Evolutionary conservation across 352 stramenopile genomes (phyloP), one percentile per base, ranked within the genome.

Genomic region (Pythium graminicola): DNA sequence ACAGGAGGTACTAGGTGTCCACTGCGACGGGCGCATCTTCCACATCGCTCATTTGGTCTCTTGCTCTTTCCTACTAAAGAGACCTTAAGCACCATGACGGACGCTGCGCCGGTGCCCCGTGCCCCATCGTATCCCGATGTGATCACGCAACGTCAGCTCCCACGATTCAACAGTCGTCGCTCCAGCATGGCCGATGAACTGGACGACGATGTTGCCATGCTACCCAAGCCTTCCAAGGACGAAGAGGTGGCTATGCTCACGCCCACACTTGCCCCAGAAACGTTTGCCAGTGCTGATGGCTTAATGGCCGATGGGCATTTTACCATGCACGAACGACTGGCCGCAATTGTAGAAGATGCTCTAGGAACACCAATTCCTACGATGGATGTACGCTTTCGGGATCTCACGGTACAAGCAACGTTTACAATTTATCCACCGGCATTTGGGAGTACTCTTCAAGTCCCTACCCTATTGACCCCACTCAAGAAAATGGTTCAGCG

Each of bases 281-380:
- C 70, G 14, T 26, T 80, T 11, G 64, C 62, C 1, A 83, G 59
- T 19, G 69, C 68, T 10, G 75, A 86, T 24, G 63, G 59, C 22
- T 44, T 86, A 28, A 55, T 86, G 42, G 70, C 64, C 1, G 56
- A 51, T 7, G 75, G 72, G 22, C 63, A 81, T 32, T 57, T 80
- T 20, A 64, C 67, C 13, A 83, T 86, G 75, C 64, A 86, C 48
- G 53, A 68, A 39, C 72, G 45, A 19, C 62, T 87, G 39, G 69
- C 73, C 1, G 48, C 61, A 19, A 26, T 56, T 3, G 72, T 69
- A 4, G 44, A 80, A 11, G 70, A 83, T 41, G 61, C 60, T 6
- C 57, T 72, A 5, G 72, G 72, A 6, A 28, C 59, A 20, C 70
- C 72, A 6, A 71, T 83, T 9, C 70, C 75, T 22, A 70, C 65